These are phyloP conservation scores for Beverwykella pulmonaria DNA, from an alignment of 495 filamentous ascomycete species.

Conservation along the genomic window DNA sequence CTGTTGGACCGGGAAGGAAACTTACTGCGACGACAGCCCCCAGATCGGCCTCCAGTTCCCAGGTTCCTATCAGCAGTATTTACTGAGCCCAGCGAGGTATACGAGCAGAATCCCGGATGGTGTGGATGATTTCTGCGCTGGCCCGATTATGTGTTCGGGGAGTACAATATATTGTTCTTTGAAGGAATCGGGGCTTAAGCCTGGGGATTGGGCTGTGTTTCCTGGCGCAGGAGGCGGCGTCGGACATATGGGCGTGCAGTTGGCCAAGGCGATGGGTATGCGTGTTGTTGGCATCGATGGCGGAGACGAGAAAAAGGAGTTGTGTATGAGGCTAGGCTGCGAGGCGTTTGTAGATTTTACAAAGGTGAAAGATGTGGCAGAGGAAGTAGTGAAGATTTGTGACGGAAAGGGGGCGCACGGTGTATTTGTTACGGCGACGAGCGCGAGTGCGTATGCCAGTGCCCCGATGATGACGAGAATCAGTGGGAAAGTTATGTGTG, in stretches of 20 bases:
- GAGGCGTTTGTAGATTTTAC: slow-evolving; percentile 73
- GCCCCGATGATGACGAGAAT: slow-evolving; percentile 25
- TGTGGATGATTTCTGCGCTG: slow-evolving; percentile 62
- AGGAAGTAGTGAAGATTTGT: slow-evolving; percentile 18
- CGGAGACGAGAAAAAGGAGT: slow-evolving; percentile 69
- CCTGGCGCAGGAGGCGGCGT: slow-evolving; percentile 87
- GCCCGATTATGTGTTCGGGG: slow-evolving; percentile 86
- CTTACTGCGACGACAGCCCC: slow-evolving; percentile 64
- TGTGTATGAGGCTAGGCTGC: slow-evolving; percentile 82
- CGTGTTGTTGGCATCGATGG: slow-evolving; percentile 77
- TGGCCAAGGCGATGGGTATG: slow-evolving; percentile 87
- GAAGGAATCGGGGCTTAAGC: slow-evolving; percentile 57
- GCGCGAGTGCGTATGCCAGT: slow-evolving; percentile 46
- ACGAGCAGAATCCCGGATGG: slow-evolving; percentile 75
- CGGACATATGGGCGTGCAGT: slow-evolving; percentile 73
- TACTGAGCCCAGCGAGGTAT: slow-evolving; percentile 82
- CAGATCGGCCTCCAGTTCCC: slow-evolving; percentile 88
- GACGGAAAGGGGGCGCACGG: slow-evolving; percentile 34
- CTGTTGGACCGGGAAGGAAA: slow-evolving; percentile 73
- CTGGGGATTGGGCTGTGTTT: slow-evolving; percentile 79
- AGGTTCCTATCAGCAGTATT: slow-evolving; percentile 89
- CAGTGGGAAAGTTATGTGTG: slow-evolving; percentile 29
- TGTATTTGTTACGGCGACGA: slow-evolving; percentile 42
- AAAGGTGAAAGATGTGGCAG: slow-evolving; percentile 55
- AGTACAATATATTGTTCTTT: slow-evolving; percentile 69